phyloP scores from a whole-genome alignment of 225 moss, liverwort and hornwort genomes.

The Sphagnum tenellum region DNA sequence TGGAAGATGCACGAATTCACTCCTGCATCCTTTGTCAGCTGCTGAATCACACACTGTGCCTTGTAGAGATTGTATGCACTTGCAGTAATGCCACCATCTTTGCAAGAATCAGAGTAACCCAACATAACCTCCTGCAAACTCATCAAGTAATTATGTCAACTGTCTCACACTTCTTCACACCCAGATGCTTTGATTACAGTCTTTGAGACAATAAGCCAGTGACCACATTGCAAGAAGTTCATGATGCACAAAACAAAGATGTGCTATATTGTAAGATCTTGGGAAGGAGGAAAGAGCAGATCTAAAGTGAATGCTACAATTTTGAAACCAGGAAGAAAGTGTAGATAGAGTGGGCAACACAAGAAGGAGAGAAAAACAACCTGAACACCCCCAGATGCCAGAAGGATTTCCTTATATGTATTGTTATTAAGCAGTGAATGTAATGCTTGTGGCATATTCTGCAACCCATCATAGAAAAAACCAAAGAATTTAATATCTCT shows the following conservation, averaged over 20 bases:
- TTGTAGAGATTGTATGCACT: slow-evolving; percentile 94
- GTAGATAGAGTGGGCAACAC: neutral
- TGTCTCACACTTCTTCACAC: too few species aligned
- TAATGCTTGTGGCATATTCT: slow-evolving; percentile 90
- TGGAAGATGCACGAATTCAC: slow-evolving; percentile 89
- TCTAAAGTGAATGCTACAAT: neutral
- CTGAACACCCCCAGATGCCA: slow-evolving; percentile 88
- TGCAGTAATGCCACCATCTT: slow-evolving; percentile 96
- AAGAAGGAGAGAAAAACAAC: slow-evolving; percentile 2
- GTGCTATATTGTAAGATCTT: too few species aligned
- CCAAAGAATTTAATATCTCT: too few species aligned
- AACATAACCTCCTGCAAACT: slow-evolving; percentile 82
- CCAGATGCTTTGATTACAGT: too few species aligned
- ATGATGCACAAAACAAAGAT: too few species aligned
- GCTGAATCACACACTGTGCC: slow-evolving; percentile 83
- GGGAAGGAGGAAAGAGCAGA: too few species aligned
- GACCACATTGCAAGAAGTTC: too few species aligned
- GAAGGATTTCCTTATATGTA: slow-evolving; percentile 61
- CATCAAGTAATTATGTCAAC: too few species aligned
- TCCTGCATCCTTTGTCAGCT: slow-evolving; percentile 71
- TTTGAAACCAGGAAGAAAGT: neutral
- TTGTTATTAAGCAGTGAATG: slow-evolving; percentile 49
- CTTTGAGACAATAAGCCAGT: too few species aligned
- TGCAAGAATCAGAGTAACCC: slow-evolving; percentile 97
- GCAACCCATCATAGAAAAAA: slow-evolving; percentile 12